These are phyloP conservation scores for Trichoderma semiorbis DNA, from an alignment of 2,329 filamentous ascomycete genomes.

Conservation along the genomic window DNA sequence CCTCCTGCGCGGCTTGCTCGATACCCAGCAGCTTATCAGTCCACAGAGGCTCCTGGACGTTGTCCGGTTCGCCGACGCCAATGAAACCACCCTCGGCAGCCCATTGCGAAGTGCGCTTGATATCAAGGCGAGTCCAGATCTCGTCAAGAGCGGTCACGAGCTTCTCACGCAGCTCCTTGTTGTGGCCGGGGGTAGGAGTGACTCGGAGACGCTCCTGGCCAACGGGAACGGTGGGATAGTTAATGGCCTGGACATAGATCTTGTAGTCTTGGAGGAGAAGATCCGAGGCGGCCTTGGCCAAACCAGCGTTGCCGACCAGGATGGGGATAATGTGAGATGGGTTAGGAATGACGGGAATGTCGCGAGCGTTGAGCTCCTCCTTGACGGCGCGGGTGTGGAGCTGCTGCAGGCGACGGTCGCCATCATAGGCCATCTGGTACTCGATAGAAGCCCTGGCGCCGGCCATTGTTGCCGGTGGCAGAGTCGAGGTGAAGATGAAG, in stretches of 20 bases:
- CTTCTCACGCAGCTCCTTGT: conserved; percentile 77
- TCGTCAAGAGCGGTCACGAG: conserved; percentile 79
- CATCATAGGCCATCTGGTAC: conserved; percentile 81
- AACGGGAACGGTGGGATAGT: conserved; percentile 96
- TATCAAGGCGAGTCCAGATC: conserved; percentile 83
- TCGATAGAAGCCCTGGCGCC: conserved; percentile 89
- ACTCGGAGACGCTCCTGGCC: conserved; percentile 97
- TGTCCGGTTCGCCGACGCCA: conserved; percentile 75
- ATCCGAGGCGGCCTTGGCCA: conserved; percentile 89
- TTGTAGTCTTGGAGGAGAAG: conserved; percentile 84
- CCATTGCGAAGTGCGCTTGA: conserved; percentile 94
- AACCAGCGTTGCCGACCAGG: conserved; percentile 87
- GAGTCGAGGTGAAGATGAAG: conserved; percentile 97
- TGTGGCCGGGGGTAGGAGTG: conserved; percentile 92
- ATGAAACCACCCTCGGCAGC: conserved; percentile 88
- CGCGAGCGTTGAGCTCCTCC: conserved; percentile 68
- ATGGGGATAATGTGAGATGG: conserved; percentile 94
- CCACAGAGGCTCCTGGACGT: conserved; percentile 74
- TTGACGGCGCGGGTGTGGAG: conserved; percentile 95
- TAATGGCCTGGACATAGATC: conserved; percentile 98
- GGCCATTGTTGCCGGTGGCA: conserved; percentile 95
- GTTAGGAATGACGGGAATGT: conserved; percentile 97
- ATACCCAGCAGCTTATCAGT: conserved; percentile 83
- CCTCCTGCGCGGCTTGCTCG: conserved; percentile 60
- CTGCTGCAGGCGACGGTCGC: conserved; percentile 89